Conservation (phyloP, 2,329 filamentous ascomycete genomes). For the Thelonectria discophora region DNA sequence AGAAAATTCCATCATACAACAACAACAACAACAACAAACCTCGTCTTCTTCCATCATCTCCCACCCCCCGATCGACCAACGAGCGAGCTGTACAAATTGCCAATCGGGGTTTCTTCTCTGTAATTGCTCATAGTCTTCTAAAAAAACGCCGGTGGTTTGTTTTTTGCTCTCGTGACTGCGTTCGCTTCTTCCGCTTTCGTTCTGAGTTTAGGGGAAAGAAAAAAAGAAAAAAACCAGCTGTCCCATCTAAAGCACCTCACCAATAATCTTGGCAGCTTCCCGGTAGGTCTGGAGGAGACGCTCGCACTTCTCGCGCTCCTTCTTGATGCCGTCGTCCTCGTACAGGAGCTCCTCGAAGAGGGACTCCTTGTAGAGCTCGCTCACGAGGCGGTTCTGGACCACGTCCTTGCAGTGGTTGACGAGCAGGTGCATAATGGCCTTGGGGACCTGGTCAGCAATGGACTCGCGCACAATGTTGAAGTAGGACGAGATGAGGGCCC, state of each 20-base stretch:
- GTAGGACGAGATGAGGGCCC: constrained; percentile 95
- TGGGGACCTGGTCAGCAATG: constrained; percentile 98
- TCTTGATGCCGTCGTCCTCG: constrained; percentile 97
- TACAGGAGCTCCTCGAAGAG: constrained; percentile 94
- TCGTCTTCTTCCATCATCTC: constrained; percentile 37
- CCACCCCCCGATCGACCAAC: constrained; percentile 20
- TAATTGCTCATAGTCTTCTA: too few species aligned
- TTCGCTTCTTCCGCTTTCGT: background rate
- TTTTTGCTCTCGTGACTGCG: constrained; percentile 25
- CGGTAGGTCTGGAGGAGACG: constrained; percentile 94
- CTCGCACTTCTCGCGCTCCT: constrained; percentile 98
- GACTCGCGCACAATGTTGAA: constrained; percentile 99
- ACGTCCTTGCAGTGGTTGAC: constrained; percentile 99
- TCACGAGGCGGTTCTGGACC: constrained; percentile 95
- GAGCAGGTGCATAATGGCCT: constrained; percentile 97
- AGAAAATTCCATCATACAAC: constrained; percentile 39
- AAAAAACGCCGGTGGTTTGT: background rate
- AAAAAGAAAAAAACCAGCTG: background rate
- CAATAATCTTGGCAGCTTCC: constrained; percentile 97
- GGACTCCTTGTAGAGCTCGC: constrained; percentile 91
- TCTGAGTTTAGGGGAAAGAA: too few species aligned
- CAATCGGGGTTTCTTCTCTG: background rate
- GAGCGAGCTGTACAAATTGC: constrained; percentile 16
- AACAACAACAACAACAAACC: too few species aligned
- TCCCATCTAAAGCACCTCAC: constrained; percentile 81